phyloP scores from a whole-genome alignment of 1,284 basidiomycete species.

The Hortiboletus rubellus region DNA sequence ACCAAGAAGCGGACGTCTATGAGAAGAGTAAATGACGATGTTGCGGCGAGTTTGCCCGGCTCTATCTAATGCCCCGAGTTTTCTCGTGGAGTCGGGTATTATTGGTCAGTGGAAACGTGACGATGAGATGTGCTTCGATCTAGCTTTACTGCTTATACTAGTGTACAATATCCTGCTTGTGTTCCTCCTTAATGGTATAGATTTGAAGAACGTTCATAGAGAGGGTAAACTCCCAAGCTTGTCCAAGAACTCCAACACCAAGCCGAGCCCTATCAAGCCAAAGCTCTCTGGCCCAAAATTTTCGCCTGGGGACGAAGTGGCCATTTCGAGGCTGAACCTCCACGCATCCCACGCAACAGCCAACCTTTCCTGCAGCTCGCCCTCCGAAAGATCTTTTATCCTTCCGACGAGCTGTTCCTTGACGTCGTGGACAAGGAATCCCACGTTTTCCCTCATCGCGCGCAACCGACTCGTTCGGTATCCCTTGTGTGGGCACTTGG shows the following conservation, averaged over 20 bases:
- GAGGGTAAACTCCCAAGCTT: slow-evolving; percentile 32
- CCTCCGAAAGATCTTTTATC: not conserved
- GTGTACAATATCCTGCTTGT: not conserved
- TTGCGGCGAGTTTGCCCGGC: not conserved
- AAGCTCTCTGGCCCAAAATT: slow-evolving; percentile 66
- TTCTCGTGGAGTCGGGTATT: not conserved
- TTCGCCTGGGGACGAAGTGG: not conserved
- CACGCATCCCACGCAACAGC: slow-evolving; percentile 4
- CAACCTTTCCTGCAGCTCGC: not conserved
- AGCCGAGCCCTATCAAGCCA: slow-evolving; percentile 59
- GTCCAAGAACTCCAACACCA: slow-evolving; percentile 60
- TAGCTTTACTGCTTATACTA: not conserved
- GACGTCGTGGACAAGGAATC: slow-evolving; percentile 1
- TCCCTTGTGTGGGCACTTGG: not conserved
- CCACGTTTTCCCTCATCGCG: slow-evolving; percentile 7
- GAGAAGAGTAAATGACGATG: not conserved
- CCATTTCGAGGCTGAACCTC: slow-evolving; percentile 2
- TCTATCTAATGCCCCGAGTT: not conserved
- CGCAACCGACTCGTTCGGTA: not conserved
- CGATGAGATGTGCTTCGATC: slow-evolving; percentile 10
- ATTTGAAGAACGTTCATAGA: too few species aligned
- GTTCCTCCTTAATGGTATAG: not conserved
- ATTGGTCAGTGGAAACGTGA: not conserved
- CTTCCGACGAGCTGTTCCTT: slow-evolving; percentile 9
- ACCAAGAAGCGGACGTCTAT: slow-evolving; percentile 13